phyloP scores from a whole-genome alignment of 2,329 filamentous ascomycete species.

The Phyllosticta paracitricarpa region DNA sequence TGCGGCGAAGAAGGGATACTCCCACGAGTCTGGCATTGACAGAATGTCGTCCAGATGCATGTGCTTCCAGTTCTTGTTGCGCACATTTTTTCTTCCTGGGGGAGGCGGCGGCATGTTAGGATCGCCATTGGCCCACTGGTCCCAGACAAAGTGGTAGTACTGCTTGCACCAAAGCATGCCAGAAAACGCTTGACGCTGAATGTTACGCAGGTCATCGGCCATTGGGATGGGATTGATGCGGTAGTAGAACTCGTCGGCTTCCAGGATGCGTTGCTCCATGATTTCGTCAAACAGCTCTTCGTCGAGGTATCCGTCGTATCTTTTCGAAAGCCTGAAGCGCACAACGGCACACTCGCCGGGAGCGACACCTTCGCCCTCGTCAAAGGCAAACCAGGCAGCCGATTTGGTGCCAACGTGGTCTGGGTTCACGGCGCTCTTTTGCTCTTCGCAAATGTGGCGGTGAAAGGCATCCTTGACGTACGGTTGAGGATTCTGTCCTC shows the following conservation, averaged over 20 bases:
- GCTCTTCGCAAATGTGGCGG: constrained; percentile 68
- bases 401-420: constrained; percentile 73
- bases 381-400: constrained; percentile 86
- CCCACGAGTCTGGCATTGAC: constrained; percentile 98
- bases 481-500: constrained; percentile 60
- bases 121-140: constrained; percentile 95
- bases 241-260: constrained; percentile 94
- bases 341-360: constrained; percentile 93
- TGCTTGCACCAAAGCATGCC: constrained; percentile 99
- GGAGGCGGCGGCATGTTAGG: constrained; percentile 81
- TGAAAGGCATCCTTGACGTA: constrained; percentile 97
- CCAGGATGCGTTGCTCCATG: constrained; percentile 73
- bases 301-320: constrained; percentile 68
- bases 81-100: constrained; percentile 63
- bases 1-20: constrained; percentile 94
- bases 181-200: constrained; percentile 86
- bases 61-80: constrained; percentile 88
- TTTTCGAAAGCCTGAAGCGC: constrained; percentile 76
- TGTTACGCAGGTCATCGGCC: constrained; percentile 85
- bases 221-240: constrained; percentile 87
- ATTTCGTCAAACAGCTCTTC: constrained; percentile 89
- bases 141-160: constrained; percentile 93
- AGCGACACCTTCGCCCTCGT: constrained; percentile 75
- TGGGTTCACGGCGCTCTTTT: constrained; percentile 76
- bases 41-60: constrained; percentile 90